Evolutionary conservation across 2,329 filamentous ascomycete genomes (phyloP), one percentile per base, ranked within the genome.

Genomic region (Ophiostoma tasmaniense): DNA sequence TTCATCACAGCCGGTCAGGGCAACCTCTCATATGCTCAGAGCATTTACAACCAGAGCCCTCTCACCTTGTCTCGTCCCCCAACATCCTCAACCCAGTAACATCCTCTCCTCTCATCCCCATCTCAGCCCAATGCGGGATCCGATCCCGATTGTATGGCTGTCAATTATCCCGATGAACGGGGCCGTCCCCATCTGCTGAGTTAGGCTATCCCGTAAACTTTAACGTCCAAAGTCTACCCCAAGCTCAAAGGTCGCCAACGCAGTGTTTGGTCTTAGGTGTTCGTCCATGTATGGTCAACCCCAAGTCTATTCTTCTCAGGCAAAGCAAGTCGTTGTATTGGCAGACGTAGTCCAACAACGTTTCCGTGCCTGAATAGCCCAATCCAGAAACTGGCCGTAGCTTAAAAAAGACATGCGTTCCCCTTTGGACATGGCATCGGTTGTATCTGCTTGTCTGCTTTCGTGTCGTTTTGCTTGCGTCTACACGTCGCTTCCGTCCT

Each of bases 341-440:
- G 33, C 33, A 33, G 33, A 33, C 33, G 33, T 33, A n/a, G 35
- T 37, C 35, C 50, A 68, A 66, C 30, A 66, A n/a, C n/a, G n/a
- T n/a, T n/a, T n/a, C n/a, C n/a, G 22, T 25, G 50, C 14, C 22
- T 42, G 50, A 68, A 61, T 61, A 14, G 55, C 55, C 59, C 59
- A n/a, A 62, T 20, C 17, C 30, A 62, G 59, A 33, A 61, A 61
- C 55, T 14, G 35, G 37, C 17, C 59, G 59, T 68, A 70, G 71
- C 67, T 72, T 72, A 72, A 72, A 72, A 68, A 68, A 67, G 68
- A 64, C 68, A 52, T 66, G 22, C 59, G 65, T 65, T 69, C 68
- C 71, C 67, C 66, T 22, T 67, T 20, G 50, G 42, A 17, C 17
- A 22, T 55, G 10, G n/a, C n/a, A 39, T 39, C 11, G 2, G 10